phyloP scores from a whole-genome alignment of 805 yeast species.

The Diddensiella santjacobensis region DNA sequence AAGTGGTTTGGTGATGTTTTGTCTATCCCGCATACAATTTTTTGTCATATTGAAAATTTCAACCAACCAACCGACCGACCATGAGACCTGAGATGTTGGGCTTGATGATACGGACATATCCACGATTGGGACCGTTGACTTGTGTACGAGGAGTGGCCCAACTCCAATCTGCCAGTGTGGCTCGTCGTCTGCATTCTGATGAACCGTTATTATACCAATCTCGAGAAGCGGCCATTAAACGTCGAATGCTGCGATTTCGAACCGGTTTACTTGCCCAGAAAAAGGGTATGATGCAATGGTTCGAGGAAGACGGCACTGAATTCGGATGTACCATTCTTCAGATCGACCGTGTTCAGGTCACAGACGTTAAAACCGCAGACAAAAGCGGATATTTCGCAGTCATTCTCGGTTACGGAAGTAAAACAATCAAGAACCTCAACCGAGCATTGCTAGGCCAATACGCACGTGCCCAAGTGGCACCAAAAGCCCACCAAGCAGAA shows the following conservation, averaged over 20 bases:
- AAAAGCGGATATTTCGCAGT: slow-evolving; percentile 81
- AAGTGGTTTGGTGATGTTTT: no score
- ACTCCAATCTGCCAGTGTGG: slow-evolving; percentile 33
- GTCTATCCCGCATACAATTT: no score
- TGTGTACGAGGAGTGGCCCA: slow-evolving; percentile 26
- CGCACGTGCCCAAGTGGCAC: slow-evolving; percentile 75
- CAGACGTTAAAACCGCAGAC: slow-evolving; percentile 63
- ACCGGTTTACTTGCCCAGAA: slow-evolving; percentile 84
- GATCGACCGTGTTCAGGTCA: slow-evolving; percentile 83
- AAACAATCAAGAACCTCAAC: slow-evolving; percentile 56
- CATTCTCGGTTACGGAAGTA: slow-evolving; percentile 79
- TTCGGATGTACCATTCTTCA: slow-evolving; percentile 85
- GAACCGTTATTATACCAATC: slow-evolving; percentile 60
- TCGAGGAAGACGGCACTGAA: slow-evolving; percentile 61
- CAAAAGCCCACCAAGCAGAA: slow-evolving; percentile 71
- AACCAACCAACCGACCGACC: no score
- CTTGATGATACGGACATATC: background rate
- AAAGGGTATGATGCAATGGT: slow-evolving; percentile 87
- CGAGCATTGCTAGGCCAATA: slow-evolving; percentile 71
- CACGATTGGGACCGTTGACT: slow-evolving; percentile 5
- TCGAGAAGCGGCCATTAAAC: slow-evolving; percentile 60
- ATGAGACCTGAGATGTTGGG: no score
- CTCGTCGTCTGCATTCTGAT: slow-evolving; percentile 33
- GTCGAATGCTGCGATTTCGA: slow-evolving; percentile 70
- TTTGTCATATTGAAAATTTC: no score